Conservation (phyloP, 352 stramenopile genomes). For the Globisporangium apiculatum region DNA sequence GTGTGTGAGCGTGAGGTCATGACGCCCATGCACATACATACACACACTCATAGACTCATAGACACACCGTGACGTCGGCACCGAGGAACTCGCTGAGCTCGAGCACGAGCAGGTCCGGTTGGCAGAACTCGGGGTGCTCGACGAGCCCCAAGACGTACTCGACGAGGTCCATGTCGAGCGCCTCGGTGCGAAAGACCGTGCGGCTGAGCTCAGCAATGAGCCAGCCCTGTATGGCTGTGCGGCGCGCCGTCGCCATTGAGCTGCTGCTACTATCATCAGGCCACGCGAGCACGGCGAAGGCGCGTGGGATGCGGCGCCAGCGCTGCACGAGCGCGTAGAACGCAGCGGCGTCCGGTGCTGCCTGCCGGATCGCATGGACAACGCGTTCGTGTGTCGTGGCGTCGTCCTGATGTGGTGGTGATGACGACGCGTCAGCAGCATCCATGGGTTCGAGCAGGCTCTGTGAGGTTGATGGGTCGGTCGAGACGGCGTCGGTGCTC, state of each 20-base stretch:
- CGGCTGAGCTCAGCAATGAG: constrained; percentile 37
- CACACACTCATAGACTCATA: not conserved
- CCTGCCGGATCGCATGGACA: constrained; percentile 15
- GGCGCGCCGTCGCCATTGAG: constrained; percentile 1
- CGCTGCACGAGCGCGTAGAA: constrained; percentile 38
- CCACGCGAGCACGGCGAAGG: constrained; percentile 30
- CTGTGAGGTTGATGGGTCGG: not conserved
- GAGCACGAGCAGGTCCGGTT: constrained; percentile 50
- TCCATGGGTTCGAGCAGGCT: constrained; percentile 8
- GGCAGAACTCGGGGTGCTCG: constrained; percentile 62
- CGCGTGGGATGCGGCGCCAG: constrained; percentile 43
- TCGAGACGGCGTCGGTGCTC: not conserved
- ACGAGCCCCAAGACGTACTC: constrained; percentile 60
- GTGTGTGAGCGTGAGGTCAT: not conserved
- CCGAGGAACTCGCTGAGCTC: constrained; percentile 74
- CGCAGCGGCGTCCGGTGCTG: constrained; percentile 18
- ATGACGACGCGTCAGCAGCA: no score
- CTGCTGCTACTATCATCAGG: constrained; percentile 2
- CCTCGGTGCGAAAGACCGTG: constrained; percentile 19
- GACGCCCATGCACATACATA: not conserved
- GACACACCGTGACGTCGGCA: constrained; percentile 23
- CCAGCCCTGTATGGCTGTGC: constrained; percentile 27
- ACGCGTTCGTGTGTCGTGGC: constrained; percentile 12
- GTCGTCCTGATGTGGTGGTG: no score
- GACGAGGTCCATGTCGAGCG: constrained; percentile 52